phyloP scores from a whole-genome alignment of 1,284 basidiomycete species.

The Sporisorium sorghi region DNA sequence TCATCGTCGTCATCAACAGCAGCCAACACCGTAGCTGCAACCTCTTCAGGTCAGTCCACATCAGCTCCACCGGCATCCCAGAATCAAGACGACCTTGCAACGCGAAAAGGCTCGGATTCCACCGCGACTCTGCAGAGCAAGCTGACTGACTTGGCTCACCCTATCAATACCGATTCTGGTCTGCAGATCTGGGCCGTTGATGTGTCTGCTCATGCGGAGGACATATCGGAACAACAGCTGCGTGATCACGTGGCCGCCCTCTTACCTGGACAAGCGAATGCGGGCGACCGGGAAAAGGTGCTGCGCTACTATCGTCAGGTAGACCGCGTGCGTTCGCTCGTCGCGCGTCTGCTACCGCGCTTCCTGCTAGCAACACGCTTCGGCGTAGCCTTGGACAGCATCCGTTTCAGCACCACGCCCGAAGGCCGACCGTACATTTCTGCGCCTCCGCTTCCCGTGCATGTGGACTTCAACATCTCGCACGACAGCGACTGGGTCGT shows the following conservation, averaged over 20 bases:
- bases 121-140: conserved; percentile 3
- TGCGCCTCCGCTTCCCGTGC: conserved; percentile 2
- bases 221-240: conserved; percentile 14
- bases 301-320: conserved; percentile 42
- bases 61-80: not conserved
- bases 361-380: conserved; percentile 20
- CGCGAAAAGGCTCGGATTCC: not conserved
- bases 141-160: conserved; percentile 20
- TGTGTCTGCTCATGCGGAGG: conserved; percentile 20
- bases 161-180: conserved; percentile 7
- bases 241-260: conserved; percentile 7
- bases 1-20: too few species aligned
- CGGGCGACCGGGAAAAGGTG: conserved; percentile 35
- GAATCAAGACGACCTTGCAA: not conserved
- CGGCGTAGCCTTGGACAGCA: conserved; percentile 9
- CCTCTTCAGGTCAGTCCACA: conserved; percentile 45
- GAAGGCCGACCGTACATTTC: conserved; percentile 46
- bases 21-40: not conserved
- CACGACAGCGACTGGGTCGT: conserved; percentile 67
- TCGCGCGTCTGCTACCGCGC: conserved; percentile 48
- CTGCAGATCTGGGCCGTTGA: conserved; percentile 57
- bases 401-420: conserved; percentile 15
- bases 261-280: conserved; percentile 23
- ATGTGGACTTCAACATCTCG: conserved; percentile 62
- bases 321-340: conserved; percentile 52